Percentiles rank a stretch among this genome's conserved stretches.
Evolutionary conservation across 352 stramenopile genomes (phyloP).

Genomic region (Phytophthora sojae): DNA sequence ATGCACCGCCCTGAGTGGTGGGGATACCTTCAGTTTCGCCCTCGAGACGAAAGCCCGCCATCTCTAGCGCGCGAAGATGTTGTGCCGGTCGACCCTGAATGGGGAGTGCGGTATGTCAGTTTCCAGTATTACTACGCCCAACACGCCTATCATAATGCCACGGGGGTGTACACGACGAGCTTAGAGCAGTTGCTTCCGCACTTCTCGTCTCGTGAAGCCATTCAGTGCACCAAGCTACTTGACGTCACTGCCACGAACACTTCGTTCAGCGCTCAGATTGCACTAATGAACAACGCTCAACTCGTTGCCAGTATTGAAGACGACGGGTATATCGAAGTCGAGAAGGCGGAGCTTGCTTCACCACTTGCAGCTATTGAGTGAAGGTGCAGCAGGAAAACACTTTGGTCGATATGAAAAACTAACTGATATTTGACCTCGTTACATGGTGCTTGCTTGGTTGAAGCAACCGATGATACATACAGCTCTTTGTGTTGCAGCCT

Average conservation of each 20-base stretch:
- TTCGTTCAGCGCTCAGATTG: constrained; percentile 29
- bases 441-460: constrained; percentile 20
- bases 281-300: constrained; percentile 8
- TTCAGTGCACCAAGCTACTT: constrained; percentile 32
- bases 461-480: constrained; percentile 25
- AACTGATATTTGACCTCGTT: constrained; percentile 31
- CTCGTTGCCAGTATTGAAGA: constrained; percentile 33
- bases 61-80: neutral
- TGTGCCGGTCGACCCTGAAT: constrained; percentile 54
- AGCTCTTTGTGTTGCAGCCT: neutral
- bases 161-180: constrained; percentile 40
- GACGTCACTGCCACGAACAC: constrained; percentile 26
- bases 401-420: constrained; percentile 8
- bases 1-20: constrained; percentile 93
- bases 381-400: neutral
- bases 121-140: constrained; percentile 83
- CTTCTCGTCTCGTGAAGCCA: constrained; percentile 34
- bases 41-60: constrained; percentile 22
- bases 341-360: constrained; percentile 6
- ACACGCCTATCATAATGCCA: constrained; percentile 40
- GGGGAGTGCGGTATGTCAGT: constrained; percentile 53
- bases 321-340: constrained; percentile 34
- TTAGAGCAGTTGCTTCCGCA: constrained; percentile 43
- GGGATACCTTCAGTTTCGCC: constrained; percentile 88
- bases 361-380: constrained; percentile 8